Evolutionary conservation across 352 stramenopile genomes (phyloP), one percentile per base, ranked within the genome.

Genomic region (Pythium angustatum): DNA sequence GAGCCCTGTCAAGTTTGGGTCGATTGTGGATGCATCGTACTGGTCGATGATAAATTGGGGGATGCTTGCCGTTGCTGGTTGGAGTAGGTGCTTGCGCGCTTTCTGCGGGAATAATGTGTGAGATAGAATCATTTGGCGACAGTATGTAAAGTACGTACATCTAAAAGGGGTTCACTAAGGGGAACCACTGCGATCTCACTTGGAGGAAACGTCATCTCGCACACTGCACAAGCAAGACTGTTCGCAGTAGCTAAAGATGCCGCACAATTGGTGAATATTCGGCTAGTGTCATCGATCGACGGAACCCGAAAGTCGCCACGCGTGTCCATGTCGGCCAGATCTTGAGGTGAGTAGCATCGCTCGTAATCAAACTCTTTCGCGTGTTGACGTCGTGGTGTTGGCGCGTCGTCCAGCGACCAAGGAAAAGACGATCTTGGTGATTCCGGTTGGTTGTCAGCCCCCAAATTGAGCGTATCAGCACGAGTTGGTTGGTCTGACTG

Each of bases 181-280:
- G 6, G 17, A 58, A 58, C 30, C 15, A 14, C 5, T 24, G 4
- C 19, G 19, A 21, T 27, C 21, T 58, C 31, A 28, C 8, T 4
- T 31, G 50, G 50, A 58, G 30, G 50, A 28, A 58, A 58, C 12
- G 50, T 31, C 30, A 58, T 7, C n/a, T 58, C 50, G 17, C 50
- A 58, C 5, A 22, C 11, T 15, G 31, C 50, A 21, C 31, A 58
- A 19, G 50, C 30, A 5, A 19, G 5, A 6, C 45, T 6, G 27
- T 43, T 45, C 11, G 28, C 8, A 7, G 50, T 44, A 2, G 28
- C 8, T 6, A 58, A 19, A 15, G 43, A 28, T 11, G 3, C 11
- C 2, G 50, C 50, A 17, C 30, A 45, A 22, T 53, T 53, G 3
- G 45, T 53, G 45, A 36, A 53, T 6, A 53, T 17, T 3, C 27